Conservation (phyloP, 129 eudicot genomes). For the Dittrichia graveolens region DNA sequence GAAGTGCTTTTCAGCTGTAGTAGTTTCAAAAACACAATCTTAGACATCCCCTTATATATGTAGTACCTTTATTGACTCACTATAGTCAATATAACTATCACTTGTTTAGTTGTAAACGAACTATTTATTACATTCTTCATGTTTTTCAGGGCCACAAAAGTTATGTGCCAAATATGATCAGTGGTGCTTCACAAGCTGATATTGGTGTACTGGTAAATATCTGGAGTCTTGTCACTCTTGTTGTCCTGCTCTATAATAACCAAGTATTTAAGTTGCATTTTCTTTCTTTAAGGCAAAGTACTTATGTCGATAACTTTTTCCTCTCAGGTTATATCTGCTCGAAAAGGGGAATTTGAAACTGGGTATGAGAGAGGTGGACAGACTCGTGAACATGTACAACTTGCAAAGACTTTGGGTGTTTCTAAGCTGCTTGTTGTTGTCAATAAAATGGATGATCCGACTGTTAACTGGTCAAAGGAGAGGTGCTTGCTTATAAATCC, state of each 20-base stretch:
- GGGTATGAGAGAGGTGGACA: conserved; percentile 99
- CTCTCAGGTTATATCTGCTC: conserved; percentile 91
- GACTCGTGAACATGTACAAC: conserved; percentile 99
- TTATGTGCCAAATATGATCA: conserved; percentile 96
- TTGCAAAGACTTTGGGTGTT: conserved; percentile 96
- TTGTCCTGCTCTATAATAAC: background rate
- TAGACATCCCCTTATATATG: background rate
- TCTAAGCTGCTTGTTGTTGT: conserved; percentile 89
- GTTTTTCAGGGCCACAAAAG: conserved; percentile 90
- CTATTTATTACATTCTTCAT: background rate
- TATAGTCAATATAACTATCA: background rate
- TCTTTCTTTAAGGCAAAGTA: too few species aligned
- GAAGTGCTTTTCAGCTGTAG: too few species aligned
- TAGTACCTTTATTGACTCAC: background rate
- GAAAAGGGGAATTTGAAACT: conserved; percentile 98
- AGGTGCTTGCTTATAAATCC: conserved; percentile 46
- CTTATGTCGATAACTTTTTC: background rate
- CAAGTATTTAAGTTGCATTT: background rate
- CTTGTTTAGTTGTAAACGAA: background rate
- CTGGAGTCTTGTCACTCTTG: background rate
- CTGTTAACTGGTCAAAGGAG: conserved; percentile 85
- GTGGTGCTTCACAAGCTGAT: conserved; percentile 98
- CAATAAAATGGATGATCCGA: conserved; percentile 95
- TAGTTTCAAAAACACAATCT: too few species aligned
- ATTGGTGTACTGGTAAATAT: conserved; percentile 84